Evolutionary conservation across 2,329 filamentous ascomycete genomes (phyloP).

Genomic region (Calonectria naviculata): DNA sequence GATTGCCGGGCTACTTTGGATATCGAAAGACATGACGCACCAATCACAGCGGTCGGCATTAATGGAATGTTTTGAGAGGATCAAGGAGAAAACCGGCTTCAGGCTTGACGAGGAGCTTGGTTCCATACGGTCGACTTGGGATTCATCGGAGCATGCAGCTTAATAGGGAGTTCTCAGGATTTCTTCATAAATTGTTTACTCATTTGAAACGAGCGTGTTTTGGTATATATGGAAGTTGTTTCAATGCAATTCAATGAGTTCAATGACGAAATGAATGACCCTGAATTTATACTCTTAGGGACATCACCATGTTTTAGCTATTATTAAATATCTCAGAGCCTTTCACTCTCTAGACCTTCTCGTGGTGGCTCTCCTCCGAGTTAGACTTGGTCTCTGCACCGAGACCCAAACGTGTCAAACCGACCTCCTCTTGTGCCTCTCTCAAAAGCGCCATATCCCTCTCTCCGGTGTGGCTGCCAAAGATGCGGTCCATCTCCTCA

Average conservation of each 20-base stretch:
- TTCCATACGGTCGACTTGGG: background rate
- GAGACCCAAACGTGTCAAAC: constrained; percentile 17
- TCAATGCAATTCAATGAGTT: background rate
- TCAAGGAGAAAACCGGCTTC: background rate
- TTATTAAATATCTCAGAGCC: background rate
- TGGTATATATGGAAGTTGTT: too few relatives aligned
- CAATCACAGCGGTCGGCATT: background rate
- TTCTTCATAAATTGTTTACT: too few relatives aligned
- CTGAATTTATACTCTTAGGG: background rate
- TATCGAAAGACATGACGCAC: background rate
- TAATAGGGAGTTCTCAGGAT: background rate
- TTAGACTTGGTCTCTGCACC: background rate
- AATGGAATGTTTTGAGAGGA: background rate
- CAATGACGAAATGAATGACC: background rate
- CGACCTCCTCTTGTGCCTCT: constrained; percentile 38
- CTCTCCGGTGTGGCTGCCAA: constrained; percentile 51
- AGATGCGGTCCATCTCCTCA: constrained; percentile 65
- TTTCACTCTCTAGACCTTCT: background rate
- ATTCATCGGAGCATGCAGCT: background rate
- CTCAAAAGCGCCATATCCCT: constrained; percentile 35
- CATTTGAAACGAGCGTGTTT: too few relatives aligned
- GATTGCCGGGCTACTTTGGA: background rate
- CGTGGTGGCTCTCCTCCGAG: background rate
- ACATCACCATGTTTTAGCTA: background rate
- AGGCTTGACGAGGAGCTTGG: background rate